phyloP scores from a whole-genome alignment of 1,139 yeast species.

The Blastobotrys arbuscula region DNA sequence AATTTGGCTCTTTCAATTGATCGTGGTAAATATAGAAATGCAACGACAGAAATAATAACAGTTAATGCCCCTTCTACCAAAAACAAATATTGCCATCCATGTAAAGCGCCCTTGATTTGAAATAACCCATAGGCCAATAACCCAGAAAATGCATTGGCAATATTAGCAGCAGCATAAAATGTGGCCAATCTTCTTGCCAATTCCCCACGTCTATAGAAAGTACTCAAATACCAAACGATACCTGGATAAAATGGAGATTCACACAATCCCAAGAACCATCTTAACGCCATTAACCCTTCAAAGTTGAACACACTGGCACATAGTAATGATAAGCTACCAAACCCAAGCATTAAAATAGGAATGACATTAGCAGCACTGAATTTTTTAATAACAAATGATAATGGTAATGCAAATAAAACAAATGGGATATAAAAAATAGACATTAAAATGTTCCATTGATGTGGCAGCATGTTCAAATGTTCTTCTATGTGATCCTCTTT shows the following conservation, averaged over 20 bases:
- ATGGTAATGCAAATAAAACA: slow-evolving; percentile 57
- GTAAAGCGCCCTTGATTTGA: slow-evolving; percentile 33
- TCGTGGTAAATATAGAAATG: slow-evolving; percentile 48
- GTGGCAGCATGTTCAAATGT: slow-evolving; percentile 46
- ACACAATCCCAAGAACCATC: slow-evolving; percentile 31
- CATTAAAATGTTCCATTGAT: slow-evolving; percentile 51
- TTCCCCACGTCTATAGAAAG: slow-evolving; percentile 32
- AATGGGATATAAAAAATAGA: slow-evolving; percentile 59
- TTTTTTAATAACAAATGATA: slow-evolving; percentile 41
- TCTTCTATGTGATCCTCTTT: slow-evolving; percentile 52
- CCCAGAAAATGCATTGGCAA: slow-evolving; percentile 36
- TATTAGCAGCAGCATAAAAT: slow-evolving; percentile 42
- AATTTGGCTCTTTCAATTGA: slow-evolving; percentile 49
- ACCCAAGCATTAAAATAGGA: slow-evolving; percentile 43
- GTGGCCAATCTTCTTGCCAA: slow-evolving; percentile 50
- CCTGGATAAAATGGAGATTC: slow-evolving; percentile 31
- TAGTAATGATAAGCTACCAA: slow-evolving; percentile 56
- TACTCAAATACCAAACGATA: slow-evolving; percentile 31
- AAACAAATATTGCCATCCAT: slow-evolving; percentile 38
- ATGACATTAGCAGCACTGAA: slow-evolving; percentile 50
- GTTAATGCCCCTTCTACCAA: slow-evolving; percentile 37
- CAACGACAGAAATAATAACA: slow-evolving; percentile 28
- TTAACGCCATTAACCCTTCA: slow-evolving; percentile 25
- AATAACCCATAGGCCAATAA: slow-evolving; percentile 26
- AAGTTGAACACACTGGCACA: slow-evolving; percentile 46